These are phyloP conservation scores for Thoreauomyces humboldtii DNA, from an alignment of 192 early-diverging fungal genomes.

Conservation along the genomic window DNA sequence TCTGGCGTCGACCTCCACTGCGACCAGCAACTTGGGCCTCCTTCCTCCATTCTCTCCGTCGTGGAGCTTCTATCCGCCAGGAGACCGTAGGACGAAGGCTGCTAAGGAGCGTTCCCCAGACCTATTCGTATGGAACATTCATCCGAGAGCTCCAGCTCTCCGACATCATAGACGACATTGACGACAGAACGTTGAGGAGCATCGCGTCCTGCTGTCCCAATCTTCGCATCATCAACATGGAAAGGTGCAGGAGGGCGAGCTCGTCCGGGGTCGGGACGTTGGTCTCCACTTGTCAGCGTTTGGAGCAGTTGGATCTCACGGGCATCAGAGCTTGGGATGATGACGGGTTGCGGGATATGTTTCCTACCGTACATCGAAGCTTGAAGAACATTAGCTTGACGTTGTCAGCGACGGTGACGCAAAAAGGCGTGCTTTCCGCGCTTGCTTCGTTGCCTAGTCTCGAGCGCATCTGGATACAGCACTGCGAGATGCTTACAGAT, in stretches of 20 bases:
- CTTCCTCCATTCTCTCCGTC: slow-evolving; percentile 5
- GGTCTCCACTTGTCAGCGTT: not conserved
- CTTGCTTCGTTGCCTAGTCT: slow-evolving; percentile 2
- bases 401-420: slow-evolving; percentile 5
- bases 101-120: slow-evolving; percentile 8
- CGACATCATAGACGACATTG: slow-evolving; percentile 8
- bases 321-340: slow-evolving; percentile 13
- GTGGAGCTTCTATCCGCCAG: not conserved
- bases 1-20: slow-evolving; percentile 17
- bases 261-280: slow-evolving; percentile 10
- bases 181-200: not conserved
- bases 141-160: slow-evolving; percentile 5
- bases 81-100: slow-evolving; percentile 1
- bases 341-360: not conserved
- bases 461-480: slow-evolving; percentile 19
- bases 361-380: not conserved
- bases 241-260: slow-evolving; percentile 3
- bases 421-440: not conserved
- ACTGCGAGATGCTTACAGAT: slow-evolving; percentile 20
- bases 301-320: slow-evolving; percentile 25
- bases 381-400: slow-evolving; percentile 17
- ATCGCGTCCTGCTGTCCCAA: slow-evolving; percentile 11
- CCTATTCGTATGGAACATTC: slow-evolving; percentile 7
- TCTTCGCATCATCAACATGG: slow-evolving; percentile 14
- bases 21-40: slow-evolving; percentile 5